Conservation (phyloP, 768 basidiomycete species). For the Tricholoma hemisulphureum region DNA sequence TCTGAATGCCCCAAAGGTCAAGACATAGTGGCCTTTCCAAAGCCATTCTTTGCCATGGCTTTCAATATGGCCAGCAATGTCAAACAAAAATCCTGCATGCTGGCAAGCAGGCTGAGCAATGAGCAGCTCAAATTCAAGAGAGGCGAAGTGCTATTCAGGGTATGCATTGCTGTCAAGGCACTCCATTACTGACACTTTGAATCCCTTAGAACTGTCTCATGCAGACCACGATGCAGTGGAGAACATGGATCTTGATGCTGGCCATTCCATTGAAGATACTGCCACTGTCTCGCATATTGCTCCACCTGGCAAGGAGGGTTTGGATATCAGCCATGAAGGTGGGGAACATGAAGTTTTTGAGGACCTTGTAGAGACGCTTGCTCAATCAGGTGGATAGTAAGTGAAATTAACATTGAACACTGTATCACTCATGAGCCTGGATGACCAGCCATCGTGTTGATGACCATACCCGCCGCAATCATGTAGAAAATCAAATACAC, state of each 20-base stretch:
- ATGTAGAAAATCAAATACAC: constrained; percentile 3
- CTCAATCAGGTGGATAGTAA: not conserved
- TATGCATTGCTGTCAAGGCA: not conserved
- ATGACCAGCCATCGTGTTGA: not conserved
- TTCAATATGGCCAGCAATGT: not conserved
- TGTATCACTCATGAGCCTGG: not conserved
- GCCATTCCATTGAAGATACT: constrained; percentile 1
- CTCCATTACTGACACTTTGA: not conserved
- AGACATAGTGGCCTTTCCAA: not conserved
- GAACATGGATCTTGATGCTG: constrained; percentile 5
- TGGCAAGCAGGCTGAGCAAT: not conserved
- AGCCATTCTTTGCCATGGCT: not conserved
- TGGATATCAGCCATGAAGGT: constrained; percentile 13
- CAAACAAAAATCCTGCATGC: not conserved
- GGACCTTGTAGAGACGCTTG: constrained; percentile 3
- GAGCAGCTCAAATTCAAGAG: not conserved
- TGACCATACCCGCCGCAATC: not conserved
- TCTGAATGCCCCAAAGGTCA: not conserved
- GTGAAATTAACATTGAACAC: not conserved
- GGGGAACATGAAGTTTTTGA: constrained; percentile 10
- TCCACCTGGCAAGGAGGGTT: constrained; percentile 10
- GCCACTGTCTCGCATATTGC: constrained; percentile 1
- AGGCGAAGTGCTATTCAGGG: not conserved
- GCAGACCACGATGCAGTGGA: not conserved
- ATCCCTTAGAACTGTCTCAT: not conserved